phyloP scores from a whole-genome alignment of 2,329 filamentous ascomycete species.

The Cladophialophora yegresii region DNA sequence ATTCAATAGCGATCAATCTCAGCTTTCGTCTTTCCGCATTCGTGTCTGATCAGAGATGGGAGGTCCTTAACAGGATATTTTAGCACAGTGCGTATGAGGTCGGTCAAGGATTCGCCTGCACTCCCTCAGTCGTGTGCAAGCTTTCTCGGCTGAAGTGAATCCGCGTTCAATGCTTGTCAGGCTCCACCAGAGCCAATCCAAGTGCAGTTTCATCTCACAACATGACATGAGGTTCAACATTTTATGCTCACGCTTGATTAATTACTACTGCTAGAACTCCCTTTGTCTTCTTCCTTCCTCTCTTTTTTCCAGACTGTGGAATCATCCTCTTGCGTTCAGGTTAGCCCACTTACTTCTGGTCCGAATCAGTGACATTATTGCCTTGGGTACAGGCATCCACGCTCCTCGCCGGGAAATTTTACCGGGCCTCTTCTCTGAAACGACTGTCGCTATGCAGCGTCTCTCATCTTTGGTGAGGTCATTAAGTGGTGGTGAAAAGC shows the following conservation, averaged over 20 bases:
- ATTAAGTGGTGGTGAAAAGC: conserved; percentile 6
- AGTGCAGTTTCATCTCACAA: neutral
- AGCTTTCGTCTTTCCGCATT: neutral
- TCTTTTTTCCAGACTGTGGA: neutral
- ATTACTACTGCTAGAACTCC: neutral
- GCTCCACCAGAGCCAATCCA: neutral
- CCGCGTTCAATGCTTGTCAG: neutral
- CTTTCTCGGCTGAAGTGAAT: too few species aligned
- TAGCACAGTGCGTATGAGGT: neutral
- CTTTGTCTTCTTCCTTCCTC: neutral
- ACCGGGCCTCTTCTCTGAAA: neutral
- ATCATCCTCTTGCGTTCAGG: neutral
- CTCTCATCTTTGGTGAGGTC: conserved; percentile 14
- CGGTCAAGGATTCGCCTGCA: neutral
- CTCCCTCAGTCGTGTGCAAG: too few species aligned
- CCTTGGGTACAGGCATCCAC: neutral
- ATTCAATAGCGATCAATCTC: neutral
- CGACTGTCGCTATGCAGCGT: conserved; percentile 3
- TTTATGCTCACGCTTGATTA: neutral
- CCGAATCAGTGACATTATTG: neutral
- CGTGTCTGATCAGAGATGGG: neutral
- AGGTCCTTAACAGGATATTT: neutral
- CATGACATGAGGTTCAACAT: neutral
- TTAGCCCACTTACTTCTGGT: neutral
- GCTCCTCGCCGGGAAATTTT: neutral